Base-by-base conservation (phyloP, 495 filamentous ascomycete species). In the Penicillium turbatum region DNA sequence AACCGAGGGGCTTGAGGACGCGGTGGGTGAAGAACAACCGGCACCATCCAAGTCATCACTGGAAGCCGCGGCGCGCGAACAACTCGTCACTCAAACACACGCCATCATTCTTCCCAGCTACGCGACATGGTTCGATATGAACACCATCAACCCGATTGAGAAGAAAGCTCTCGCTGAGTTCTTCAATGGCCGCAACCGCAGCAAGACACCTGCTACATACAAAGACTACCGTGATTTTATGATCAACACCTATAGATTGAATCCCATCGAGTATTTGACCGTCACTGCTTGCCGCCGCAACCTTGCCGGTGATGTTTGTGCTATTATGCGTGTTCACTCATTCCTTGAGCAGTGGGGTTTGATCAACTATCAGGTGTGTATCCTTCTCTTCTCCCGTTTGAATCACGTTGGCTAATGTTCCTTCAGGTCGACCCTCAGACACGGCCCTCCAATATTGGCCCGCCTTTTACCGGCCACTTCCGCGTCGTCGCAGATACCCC, bases 201-300 rank as follows among this genome's bases (percentile, higher is more conserved):
- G 92, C 81, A 98, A 98, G 76, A 98, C 93, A 0, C 85, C 88
- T 5, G 85, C 90, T n/a, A 88, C 96, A 13, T 98, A 97, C 71
- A 97, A 97, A 71, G 93, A 98, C 65, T 97, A 97, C 70, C 85
- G 93, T 54, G 92, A 97, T 64, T 98, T 98, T 71, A 98, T 98
- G 93, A 92, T 98, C 70, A 97, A 97, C 68, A 96, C 93, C 15
- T 98, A 98, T 71, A 83, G 93, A 17, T 72, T 98, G 43, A 97
- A 97, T 67, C 93, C 93, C 3, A 80, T 89, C 24, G 93, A 98
- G 70, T 98, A 98, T 64, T 79, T 98, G 36, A 98, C 95, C 13
- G 90, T 98, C 48, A 98, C 93, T 9, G 93, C 93, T n/a, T 98
- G 93, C 66, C 78, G 93, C 55, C 84, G 93, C 49, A 98, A 98